Percentiles rank a stretch among this genome's conserved stretches.
phyloP scores from a whole-genome alignment of 2,329 filamentous ascomycete genomes.

The Ophiocordyceps camponoti-rufipedis region DNA sequence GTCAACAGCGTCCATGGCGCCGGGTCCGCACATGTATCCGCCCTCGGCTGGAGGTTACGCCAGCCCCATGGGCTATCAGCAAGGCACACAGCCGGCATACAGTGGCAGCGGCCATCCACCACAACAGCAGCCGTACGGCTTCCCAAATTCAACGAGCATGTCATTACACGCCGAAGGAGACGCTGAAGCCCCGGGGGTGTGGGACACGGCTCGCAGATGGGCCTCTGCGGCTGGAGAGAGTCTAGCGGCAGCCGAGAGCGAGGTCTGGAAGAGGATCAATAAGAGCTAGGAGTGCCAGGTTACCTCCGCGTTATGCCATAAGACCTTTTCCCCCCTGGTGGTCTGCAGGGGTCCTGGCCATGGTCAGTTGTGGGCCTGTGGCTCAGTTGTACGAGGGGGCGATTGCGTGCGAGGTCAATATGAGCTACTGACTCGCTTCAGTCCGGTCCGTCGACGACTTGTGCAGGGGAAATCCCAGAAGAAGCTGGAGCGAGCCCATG shows the following conservation, averaged over 20 bases:
- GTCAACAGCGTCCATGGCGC: conserved; percentile 19
- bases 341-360: not conserved
- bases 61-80: conserved; percentile 37
- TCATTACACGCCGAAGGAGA: conserved; percentile 9
- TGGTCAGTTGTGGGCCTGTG: not conserved
- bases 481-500: too few species aligned
- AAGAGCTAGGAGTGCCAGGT: conserved; percentile 22
- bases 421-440: not conserved
- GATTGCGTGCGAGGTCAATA: not conserved
- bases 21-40: conserved; percentile 8
- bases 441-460: not conserved
- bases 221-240: conserved; percentile 36
- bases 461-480: not conserved
- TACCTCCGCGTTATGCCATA: not conserved
- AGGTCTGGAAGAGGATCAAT: conserved; percentile 46
- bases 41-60: conserved; percentile 14
- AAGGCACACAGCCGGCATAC: conserved; percentile 30
- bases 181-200: conserved; percentile 26
- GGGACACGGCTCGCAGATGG: conserved; percentile 39
- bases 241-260: conserved; percentile 37
- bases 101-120: conserved; percentile 29
- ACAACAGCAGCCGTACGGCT: conserved; percentile 17
- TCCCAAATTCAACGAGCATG: conserved; percentile 4
- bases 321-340: not conserved
- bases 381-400: not conserved